A percentile compares a stretch with the other conserved stretches of the same genome.
Evolutionary conservation across 1,139 yeast species (phyloP).

Genomic region (Meyerozyma sp.): DNA sequence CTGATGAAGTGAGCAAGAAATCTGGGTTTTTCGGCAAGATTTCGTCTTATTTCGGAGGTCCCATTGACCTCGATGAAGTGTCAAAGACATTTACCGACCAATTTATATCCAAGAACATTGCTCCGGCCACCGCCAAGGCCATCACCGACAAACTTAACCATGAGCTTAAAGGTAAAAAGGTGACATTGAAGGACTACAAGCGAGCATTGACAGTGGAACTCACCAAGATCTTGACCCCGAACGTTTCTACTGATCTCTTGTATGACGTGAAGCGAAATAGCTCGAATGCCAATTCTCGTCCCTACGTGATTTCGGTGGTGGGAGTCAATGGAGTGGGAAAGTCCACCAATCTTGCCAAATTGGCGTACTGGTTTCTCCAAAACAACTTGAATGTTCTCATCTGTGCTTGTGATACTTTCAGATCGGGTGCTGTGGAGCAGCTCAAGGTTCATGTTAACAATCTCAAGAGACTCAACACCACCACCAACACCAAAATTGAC

Average conservation of each 20-base stretch:
- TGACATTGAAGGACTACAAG: slow-evolving; percentile 31
- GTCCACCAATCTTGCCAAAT: slow-evolving; percentile 88
- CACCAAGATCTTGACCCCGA: slow-evolving; percentile 83
- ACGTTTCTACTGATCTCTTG: slow-evolving; percentile 81
- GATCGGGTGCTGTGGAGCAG: slow-evolving; percentile 98
- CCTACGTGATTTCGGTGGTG: slow-evolving; percentile 92
- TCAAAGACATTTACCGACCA: slow-evolving; percentile 41
- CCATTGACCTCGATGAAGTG: slow-evolving; percentile 32
- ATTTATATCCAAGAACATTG: slow-evolving; percentile 38
- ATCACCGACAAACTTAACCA: slow-evolving; percentile 34
- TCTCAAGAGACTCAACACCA: slow-evolving; percentile 46
- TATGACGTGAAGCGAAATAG: slow-evolving; percentile 65
- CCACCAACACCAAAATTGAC: slow-evolving; percentile 51
- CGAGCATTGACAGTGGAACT: slow-evolving; percentile 70
- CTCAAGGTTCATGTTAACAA: slow-evolving; percentile 89
- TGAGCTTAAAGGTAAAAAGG: slow-evolving; percentile 23
- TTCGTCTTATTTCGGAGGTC: slow-evolving; percentile 35
- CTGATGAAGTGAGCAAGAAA: slow-evolving; percentile 9
- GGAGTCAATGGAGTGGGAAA: slow-evolving; percentile 99
- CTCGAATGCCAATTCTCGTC: slow-evolving; percentile 35
- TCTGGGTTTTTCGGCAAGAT: slow-evolving; percentile 32
- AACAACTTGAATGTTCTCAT: slow-evolving; percentile 82
- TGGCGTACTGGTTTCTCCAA: slow-evolving; percentile 93
- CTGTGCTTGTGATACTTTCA: slow-evolving; percentile 96
- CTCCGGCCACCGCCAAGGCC: slow-evolving; percentile 34